Percentiles rank a stretch among this genome's conserved stretches.
Conservation (phyloP, 495 filamentous ascomycete genomes). For the Pseudevernia furfuracea region DNA sequence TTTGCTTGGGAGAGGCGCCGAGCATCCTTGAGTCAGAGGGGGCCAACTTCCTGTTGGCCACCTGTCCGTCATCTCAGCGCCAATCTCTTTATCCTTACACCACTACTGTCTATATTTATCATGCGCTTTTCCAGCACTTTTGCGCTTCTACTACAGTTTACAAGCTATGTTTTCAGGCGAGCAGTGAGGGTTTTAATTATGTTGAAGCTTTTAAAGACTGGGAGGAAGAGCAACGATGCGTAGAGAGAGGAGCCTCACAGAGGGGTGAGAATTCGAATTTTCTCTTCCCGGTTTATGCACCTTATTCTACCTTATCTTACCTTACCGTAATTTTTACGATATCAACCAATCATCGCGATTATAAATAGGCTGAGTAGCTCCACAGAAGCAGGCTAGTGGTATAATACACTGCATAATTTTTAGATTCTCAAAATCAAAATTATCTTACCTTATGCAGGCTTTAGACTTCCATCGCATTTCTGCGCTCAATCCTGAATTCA, state of each 20-base stretch:
- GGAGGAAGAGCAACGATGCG: not conserved
- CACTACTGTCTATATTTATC: not conserved
- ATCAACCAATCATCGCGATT: slow-evolving; percentile 1
- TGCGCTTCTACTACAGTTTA: not conserved
- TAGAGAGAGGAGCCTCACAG: too few relatives aligned
- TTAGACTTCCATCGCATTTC: not conserved
- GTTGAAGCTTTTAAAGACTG: not conserved
- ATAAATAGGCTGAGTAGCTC: slow-evolving; percentile 4
- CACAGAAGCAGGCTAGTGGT: slow-evolving; percentile 1
- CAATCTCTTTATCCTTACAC: slow-evolving; percentile 1
- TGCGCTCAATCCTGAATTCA: not conserved
- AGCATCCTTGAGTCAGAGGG: slow-evolving; percentile 17
- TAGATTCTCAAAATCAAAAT: too few relatives aligned
- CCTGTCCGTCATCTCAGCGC: slow-evolving; percentile 17
- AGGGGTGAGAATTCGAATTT: not conserved
- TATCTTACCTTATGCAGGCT: not conserved
- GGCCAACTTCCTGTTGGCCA: slow-evolving; percentile 12
- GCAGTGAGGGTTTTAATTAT: not conserved
- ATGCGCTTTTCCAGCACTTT: not conserved
- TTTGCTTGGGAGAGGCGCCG: slow-evolving; percentile 15
- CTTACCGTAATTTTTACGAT: not conserved
- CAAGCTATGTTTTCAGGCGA: not conserved
- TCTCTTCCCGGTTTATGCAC: not conserved
- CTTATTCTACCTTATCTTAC: not conserved
- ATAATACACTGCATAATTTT: not conserved